A percentile compares a stretch with the other conserved stretches of the same genome.
Evolutionary conservation across 306 rosid genomes (phyloP).

Genomic region (Lathyrus aphaca): DNA sequence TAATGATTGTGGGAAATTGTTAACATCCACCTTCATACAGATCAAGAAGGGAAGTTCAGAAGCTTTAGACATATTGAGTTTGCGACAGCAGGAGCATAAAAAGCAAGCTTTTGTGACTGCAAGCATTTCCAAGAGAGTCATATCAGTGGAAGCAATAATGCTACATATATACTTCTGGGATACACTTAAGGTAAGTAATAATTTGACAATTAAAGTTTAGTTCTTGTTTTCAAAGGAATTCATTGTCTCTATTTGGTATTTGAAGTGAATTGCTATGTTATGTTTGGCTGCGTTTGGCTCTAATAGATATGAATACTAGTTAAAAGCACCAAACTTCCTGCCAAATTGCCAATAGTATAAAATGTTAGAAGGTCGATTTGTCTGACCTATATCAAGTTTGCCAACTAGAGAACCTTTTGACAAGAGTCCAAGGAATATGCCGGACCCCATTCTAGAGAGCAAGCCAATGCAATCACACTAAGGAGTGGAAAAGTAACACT

Average conservation of each 20-base stretch:
- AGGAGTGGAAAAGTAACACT: too few relatives aligned
- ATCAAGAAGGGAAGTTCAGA: conserved; percentile 52
- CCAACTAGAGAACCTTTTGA: neutral
- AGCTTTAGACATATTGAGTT: conserved; percentile 69
- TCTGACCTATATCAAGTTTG: too few relatives aligned
- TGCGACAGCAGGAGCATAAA: conserved; percentile 46
- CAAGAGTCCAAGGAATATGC: neutral
- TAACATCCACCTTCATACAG: conserved; percentile 47
- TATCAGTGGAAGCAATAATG: conserved; percentile 8
- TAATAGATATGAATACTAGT: conserved; percentile 2
- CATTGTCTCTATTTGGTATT: conserved; percentile 1
- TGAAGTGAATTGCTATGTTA: conserved; percentile 9
- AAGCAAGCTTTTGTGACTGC: conserved; percentile 43
- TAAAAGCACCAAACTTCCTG: neutral
- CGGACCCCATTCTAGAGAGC: too few relatives aligned
- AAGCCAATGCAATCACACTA: too few relatives aligned
- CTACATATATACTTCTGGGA: neutral
- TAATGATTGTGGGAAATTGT: conserved; percentile 54
- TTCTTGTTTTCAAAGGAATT: neutral
- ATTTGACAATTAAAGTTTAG: neutral
- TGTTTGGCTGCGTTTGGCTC: neutral
- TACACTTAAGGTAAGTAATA: conserved; percentile 6
- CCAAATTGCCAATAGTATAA: neutral
- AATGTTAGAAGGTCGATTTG: too few relatives aligned
- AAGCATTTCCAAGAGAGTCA: neutral